Conservation (phyloP, 2,329 filamentous ascomycete species). For the Trichocomaceae sp. region DNA sequence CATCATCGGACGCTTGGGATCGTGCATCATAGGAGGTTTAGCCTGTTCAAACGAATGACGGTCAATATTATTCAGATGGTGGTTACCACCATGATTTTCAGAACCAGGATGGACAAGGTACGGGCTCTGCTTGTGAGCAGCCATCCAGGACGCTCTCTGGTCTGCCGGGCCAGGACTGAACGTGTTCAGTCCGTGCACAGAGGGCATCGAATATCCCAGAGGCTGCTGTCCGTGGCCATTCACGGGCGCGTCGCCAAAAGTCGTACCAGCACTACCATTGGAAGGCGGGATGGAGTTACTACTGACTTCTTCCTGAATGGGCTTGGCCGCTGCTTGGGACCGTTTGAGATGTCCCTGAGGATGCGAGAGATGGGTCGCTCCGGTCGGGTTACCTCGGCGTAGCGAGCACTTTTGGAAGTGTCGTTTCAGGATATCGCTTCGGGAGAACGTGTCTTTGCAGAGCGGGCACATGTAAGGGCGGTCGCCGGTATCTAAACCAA, state of each 20-base stretch:
- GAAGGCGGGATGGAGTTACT: constrained; percentile 37
- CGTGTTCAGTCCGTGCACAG: constrained; percentile 37
- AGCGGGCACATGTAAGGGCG: constrained; percentile 97
- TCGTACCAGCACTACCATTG: constrained; percentile 38
- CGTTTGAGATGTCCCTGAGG: constrained; percentile 85
- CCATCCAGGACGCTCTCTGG: constrained; percentile 37
- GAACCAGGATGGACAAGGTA: constrained; percentile 38
- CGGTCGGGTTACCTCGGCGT: constrained; percentile 88
- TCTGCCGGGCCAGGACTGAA: constrained; percentile 20
- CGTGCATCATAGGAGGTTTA: constrained; percentile 34
- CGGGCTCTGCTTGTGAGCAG: constrained; percentile 40
- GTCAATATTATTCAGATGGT: constrained; percentile 41
- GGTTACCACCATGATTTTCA: constrained; percentile 33
- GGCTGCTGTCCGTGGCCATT: constrained; percentile 37
- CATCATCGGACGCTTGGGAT: constrained; percentile 50
- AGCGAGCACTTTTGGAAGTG: constrained; percentile 99
- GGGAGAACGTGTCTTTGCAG: constrained; percentile 95
- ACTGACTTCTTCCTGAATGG: constrained; percentile 41
- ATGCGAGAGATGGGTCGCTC: constrained; percentile 88
- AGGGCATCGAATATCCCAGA: constrained; percentile 37
- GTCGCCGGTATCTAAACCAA: constrained; percentile 84
- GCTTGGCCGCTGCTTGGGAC: constrained; percentile 42
- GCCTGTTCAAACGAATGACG: constrained; percentile 38
- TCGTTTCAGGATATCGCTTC: constrained; percentile 96
- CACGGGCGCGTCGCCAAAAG: constrained; percentile 38